Percentiles rank a stretch among this genome's conserved stretches.
Evolutionary conservation across 148 eudicot species (phyloP).

Genomic region (Chenopodium suecicum): DNA sequence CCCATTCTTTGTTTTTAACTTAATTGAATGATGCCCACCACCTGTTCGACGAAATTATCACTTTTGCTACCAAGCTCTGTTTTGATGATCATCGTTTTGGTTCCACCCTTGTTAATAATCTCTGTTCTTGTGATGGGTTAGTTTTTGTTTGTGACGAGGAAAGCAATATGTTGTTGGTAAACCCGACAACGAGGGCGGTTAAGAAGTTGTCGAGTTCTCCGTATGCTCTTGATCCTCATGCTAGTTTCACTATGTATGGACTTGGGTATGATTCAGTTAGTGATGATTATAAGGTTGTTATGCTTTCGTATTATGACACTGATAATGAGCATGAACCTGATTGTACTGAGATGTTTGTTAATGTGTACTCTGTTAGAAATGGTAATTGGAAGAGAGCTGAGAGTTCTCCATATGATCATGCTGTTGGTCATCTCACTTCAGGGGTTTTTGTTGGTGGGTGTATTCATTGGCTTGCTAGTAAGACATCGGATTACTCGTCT

Average conservation of each 20-base stretch:
- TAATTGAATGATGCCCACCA: constrained; percentile 6
- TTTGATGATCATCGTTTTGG: not conserved
- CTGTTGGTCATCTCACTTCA: constrained; percentile 1
- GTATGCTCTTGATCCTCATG: not conserved
- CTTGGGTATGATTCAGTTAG: constrained; percentile 20
- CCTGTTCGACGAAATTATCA: not conserved
- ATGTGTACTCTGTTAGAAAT: constrained; percentile 21
- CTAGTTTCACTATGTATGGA: constrained; percentile 5
- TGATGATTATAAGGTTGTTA: constrained; percentile 27
- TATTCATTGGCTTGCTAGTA: constrained; percentile 21
- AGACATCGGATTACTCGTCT: no score
- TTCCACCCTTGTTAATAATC: not conserved
- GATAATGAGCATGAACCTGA: constrained; percentile 14
- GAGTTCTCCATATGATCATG: constrained; percentile 21
- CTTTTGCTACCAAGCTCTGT: not conserved
- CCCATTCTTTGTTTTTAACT: not conserved
- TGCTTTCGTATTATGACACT: constrained; percentile 9
- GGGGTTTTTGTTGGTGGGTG: constrained; percentile 14
- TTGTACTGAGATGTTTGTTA: constrained; percentile 21
- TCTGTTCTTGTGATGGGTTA: constrained; percentile 17
- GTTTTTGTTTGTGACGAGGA: not conserved
- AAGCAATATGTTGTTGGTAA: not conserved
- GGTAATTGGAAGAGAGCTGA: constrained; percentile 19
- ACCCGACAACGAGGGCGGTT: constrained; percentile 18
- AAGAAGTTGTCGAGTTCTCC: not conserved